Base-by-base conservation (phyloP, 2,329 filamentous ascomycete genomes). In the Epichloe coenophiala region DNA sequence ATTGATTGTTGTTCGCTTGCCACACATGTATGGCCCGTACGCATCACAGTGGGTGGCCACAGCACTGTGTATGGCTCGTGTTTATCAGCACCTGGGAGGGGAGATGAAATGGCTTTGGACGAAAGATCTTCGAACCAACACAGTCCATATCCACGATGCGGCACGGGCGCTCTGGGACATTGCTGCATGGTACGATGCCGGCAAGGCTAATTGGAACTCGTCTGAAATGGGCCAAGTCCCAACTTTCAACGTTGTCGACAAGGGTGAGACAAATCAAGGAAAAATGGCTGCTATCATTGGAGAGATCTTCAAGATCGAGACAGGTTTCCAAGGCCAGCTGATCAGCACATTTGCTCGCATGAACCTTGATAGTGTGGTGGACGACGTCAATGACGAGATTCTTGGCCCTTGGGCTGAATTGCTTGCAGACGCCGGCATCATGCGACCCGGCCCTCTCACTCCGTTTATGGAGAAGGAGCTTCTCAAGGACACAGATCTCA, bases 381-480 rank as follows among this genome's bases (percentile, higher is more conserved):
- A 97, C 63, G 93, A 97, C 57, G 84, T 97, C 61, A 98, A 98
- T 65, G 93, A 97, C 63, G 88, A 95, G 64, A 79, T 88, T 45
- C 73, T 98, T 41, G 88, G 91, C 45, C 89, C 89, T 0, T 98
- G 93, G 93, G 89, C 90, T 2, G 89, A 96, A 50, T 70, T 97
- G 53, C 76, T 96, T 49, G 76, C 80, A 55, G 79, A 85, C 46
- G 88, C 88, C 11, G 82, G 81, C 19, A 94, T 97, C 62, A 84
- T 82, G 52, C 78, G 87, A 51, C 84, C 87, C 0, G 89, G 86
- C 1, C 91, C 91, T 2, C 74, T 98, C 60, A 90, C 83, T 51
- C 93, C 93, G 0, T 98, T 96, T 64, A 86, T 97, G 79, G 93
- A 98, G 70, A 91, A 88, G 71, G 93, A 98, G 67, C 70, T 96